A percentile compares a stretch with the other conserved stretches of the same genome.
phyloP scores from a whole-genome alignment of 257 asterid genomes.

The Solanum acaule region DNA sequence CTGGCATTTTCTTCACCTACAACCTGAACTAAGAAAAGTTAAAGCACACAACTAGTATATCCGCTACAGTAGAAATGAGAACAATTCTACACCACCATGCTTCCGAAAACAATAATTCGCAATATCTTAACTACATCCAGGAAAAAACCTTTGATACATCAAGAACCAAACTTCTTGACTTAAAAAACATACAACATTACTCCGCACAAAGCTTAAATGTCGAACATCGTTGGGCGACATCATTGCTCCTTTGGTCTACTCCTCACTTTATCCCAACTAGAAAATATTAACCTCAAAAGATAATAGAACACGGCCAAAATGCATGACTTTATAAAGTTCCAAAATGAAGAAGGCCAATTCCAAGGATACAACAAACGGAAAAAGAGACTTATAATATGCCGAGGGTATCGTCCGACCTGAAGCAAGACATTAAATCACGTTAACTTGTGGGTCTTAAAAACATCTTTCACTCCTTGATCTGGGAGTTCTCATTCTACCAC shows the following conservation, averaged over 20 bases:
- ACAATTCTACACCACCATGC: neutral
- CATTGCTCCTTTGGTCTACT: slow-evolving; percentile 12
- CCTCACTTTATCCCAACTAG: too few species aligned
- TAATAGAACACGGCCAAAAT: slow-evolving; percentile 40
- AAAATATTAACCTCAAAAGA: slow-evolving; percentile 33
- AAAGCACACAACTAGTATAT: neutral
- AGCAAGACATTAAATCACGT: neutral
- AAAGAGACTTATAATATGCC: slow-evolving; percentile 73
- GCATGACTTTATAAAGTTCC: slow-evolving; percentile 67
- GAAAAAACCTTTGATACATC: neutral
- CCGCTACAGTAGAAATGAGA: neutral
- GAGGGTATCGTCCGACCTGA: slow-evolving; percentile 78
- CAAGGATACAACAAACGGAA: slow-evolving; percentile 77
- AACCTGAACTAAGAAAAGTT: neutral
- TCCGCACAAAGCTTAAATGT: too few species aligned
- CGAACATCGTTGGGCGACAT: neutral
- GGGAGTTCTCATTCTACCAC: neutral
- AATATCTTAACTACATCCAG: neutral
- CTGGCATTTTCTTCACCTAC: neutral
- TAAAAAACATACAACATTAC: neutral
- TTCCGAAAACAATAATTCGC: neutral
- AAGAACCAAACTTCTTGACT: neutral
- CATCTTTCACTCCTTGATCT: neutral
- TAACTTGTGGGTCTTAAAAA: neutral
- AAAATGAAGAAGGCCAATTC: slow-evolving; percentile 98